Evolutionary conservation across 2,329 filamentous ascomycete species (phyloP).

Genomic region (Aspergillus fructus): DNA sequence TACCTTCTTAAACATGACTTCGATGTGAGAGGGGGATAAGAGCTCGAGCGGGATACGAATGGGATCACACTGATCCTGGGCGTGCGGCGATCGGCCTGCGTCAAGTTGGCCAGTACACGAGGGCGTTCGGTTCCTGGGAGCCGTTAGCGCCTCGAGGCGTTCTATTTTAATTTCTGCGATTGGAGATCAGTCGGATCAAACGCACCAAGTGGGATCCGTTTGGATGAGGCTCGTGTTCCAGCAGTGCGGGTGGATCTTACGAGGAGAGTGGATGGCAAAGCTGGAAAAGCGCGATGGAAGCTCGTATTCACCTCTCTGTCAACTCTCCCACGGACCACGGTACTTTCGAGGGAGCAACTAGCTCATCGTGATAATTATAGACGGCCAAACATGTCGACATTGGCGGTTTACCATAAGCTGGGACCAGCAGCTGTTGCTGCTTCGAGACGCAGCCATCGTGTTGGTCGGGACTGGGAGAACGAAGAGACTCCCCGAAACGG

Average conservation of each 20-base stretch:
- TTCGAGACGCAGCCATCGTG: background rate
- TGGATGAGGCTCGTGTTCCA: constrained; percentile 11
- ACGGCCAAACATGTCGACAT: background rate
- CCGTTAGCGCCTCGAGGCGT: background rate
- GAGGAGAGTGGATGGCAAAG: background rate
- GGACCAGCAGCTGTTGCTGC: background rate
- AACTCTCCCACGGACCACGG: background rate
- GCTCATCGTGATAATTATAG: constrained; percentile 1
- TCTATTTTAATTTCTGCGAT: constrained; percentile 12
- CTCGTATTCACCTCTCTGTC: constrained; percentile 6
- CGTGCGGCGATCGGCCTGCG: constrained; percentile 1
- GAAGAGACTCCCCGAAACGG: background rate
- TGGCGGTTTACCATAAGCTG: background rate
- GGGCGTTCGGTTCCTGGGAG: constrained; percentile 3
- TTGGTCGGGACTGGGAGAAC: background rate
- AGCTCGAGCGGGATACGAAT: constrained; percentile 3
- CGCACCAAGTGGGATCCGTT: background rate
- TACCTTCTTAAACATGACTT: constrained; percentile 1
- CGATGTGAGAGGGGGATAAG: background rate
- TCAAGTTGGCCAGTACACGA: constrained; percentile 5
- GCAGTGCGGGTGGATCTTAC: constrained; percentile 8
- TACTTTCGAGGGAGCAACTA: background rate
- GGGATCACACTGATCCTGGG: background rate
- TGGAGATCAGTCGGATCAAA: constrained; percentile 7
- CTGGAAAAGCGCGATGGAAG: background rate